Evolutionary conservation across 2,329 filamentous ascomycete species (phyloP).

Genomic region (Raffaelea deltoideospora): DNA sequence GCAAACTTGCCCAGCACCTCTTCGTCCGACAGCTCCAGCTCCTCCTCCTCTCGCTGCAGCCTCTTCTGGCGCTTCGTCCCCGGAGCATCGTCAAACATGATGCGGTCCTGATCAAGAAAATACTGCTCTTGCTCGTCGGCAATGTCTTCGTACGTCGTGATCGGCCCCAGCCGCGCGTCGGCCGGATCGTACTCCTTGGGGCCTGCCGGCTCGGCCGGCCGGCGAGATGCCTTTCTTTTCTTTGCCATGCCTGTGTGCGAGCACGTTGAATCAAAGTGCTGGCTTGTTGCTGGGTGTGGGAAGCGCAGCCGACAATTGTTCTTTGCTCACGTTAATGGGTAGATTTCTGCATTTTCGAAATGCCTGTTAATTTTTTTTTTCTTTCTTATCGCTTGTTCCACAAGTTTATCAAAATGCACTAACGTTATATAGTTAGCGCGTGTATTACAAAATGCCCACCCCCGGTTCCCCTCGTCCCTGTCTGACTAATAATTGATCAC

Average conservation of each 20-base stretch:
- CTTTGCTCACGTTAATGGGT: no score
- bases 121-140: constrained; percentile 93
- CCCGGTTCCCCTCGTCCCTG: no score
- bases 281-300: no score
- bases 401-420: no score
- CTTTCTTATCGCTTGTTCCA: no score
- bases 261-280: no score
- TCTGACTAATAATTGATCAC: no score
- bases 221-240: constrained; percentile 55
- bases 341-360: no score
- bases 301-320: no score
- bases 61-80: constrained; percentile 63
- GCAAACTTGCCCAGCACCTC: constrained; percentile 26
- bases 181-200: constrained; percentile 38
- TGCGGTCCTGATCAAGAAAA: constrained; percentile 70
- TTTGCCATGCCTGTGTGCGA: constrained; percentile 42
- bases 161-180: constrained; percentile 43
- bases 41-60: constrained; percentile 40
- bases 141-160: constrained; percentile 63
- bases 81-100: constrained; percentile 70
- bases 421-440: no score
- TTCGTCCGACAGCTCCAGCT: constrained; percentile 46
- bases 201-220: constrained; percentile 26
- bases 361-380: no score
- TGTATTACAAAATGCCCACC: no score